phyloP scores from a whole-genome alignment of 768 basidiomycete genomes.

The Lactarius evosmus region DNA sequence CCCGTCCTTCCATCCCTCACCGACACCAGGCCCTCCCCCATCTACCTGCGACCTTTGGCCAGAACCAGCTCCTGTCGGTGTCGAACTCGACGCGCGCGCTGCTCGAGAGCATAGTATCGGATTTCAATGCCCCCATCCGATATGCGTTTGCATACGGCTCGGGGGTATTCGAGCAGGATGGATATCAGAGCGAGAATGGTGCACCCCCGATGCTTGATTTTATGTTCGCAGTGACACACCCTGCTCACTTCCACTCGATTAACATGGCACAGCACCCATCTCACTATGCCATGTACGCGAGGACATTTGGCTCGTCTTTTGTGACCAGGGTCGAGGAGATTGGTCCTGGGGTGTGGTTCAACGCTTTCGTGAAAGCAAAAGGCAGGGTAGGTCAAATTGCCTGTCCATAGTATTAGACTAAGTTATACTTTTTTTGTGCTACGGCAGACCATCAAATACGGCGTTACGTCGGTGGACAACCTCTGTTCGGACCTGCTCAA shows the following conservation, averaged over 20 bases:
- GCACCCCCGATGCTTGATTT: conserved; percentile 87
- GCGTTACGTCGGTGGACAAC: conserved; percentile 87
- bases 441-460: conserved; percentile 88
- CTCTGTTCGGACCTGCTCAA: conserved; percentile 87
- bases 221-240: conserved; percentile 91
- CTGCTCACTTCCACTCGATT: conserved; percentile 91
- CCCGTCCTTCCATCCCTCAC: conserved; percentile 36
- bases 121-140: conserved; percentile 87
- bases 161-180: conserved; percentile 91
- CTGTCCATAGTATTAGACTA: neutral
- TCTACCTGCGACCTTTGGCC: conserved; percentile 71
- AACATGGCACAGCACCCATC: conserved; percentile 90
- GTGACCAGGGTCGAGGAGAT: conserved; percentile 75
- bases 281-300: conserved; percentile 89
- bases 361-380: conserved; percentile 79
- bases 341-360: conserved; percentile 93
- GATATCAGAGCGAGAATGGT: conserved; percentile 48
- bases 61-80: conserved; percentile 78
- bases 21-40: conserved; percentile 42
- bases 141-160: conserved; percentile 98
- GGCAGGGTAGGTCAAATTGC: conserved; percentile 64
- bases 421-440: neutral
- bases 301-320: conserved; percentile 77
- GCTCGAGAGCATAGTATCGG: conserved; percentile 72
- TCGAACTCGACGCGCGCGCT: conserved; percentile 75